Conservation (phyloP, 768 basidiomycete species). For the Panellus pusillus region DNA sequence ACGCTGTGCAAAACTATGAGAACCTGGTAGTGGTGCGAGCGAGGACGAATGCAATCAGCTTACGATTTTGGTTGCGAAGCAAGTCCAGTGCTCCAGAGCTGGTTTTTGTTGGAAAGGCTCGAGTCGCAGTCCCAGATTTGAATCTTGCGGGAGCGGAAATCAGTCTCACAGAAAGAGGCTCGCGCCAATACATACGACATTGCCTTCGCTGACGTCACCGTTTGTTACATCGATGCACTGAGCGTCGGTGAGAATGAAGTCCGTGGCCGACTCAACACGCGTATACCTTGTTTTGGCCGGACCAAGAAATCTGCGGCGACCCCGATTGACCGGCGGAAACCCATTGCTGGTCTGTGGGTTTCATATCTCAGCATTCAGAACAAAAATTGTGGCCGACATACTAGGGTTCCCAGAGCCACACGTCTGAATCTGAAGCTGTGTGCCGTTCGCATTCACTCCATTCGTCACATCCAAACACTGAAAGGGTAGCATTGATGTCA, state of each 20-base stretch:
- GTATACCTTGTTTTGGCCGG: slow-evolving; percentile 5
- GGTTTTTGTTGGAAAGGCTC: not conserved
- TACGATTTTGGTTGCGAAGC: not conserved
- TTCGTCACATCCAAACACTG: slow-evolving; percentile 4
- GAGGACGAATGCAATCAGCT: not conserved
- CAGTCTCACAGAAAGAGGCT: not conserved
- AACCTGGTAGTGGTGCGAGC: not conserved
- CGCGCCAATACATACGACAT: not conserved
- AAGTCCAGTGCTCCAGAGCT: slow-evolving; percentile 9
- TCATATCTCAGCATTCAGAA: not conserved
- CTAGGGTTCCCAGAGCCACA: slow-evolving; percentile 4
- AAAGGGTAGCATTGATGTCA: not conserved
- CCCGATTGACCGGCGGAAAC: slow-evolving; percentile 1
- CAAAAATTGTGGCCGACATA: not conserved
- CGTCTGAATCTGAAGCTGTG: slow-evolving; percentile 1
- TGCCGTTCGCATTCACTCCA: slow-evolving; percentile 5
- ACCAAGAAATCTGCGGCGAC: slow-evolving; percentile 5
- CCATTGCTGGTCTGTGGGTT: slow-evolving; percentile 6
- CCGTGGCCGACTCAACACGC: not conserved
- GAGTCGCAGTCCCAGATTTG: slow-evolving; percentile 11
- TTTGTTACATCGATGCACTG: slow-evolving; percentile 6
- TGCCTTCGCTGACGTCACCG: slow-evolving; percentile 2
- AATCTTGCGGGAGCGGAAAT: not conserved
- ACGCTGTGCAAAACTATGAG: not conserved
- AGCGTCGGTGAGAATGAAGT: not conserved